Evolutionary conservation across 176 grass and related monocot genomes (phyloP), one percentile per base, ranked within the genome.

Genomic region (Carex parvula): DNA sequence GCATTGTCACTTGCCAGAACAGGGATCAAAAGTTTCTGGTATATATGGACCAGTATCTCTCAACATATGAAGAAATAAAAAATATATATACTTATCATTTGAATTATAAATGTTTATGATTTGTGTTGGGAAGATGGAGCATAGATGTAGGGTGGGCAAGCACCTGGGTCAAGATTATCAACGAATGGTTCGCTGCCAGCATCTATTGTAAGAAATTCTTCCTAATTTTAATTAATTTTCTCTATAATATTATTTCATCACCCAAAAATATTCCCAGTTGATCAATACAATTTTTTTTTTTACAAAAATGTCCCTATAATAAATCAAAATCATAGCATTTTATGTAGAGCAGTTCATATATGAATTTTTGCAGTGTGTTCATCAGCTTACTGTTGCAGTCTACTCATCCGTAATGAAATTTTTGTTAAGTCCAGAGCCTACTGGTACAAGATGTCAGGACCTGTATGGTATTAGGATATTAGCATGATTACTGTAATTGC

Each of bases 91-190:
- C 2, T 64, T 46, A 20, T 46, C 8, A 60, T 63, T 21, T 29
- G 29, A 30, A 50, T 48, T 26, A 82, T 22, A 66, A 42, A 46
- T 79, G 15, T 62, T 1, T 61, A 62, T 82, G 29, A 29, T 68
- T 70, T 60, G 78, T 58, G 35, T 63, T 83, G 39, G 5, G 48
- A 87, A 98, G 96, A 72, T 93, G 96, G 93, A 98, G 93, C 75
- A 95, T 95, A 85, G 93, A 98, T 88, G 86, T 93, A 79, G 96
- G 93, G 30, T 95, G 93, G 96, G 88, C 83, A 33, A 98, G 96
- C 75, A 93, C 93, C 77, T 98, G 93, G 89, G 85, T 98, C 29
- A 98, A 98, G 65, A 92, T 95, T 83, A 87, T 92, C 52, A 95
- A 90, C 37, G 88, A 95, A 94, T 98, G 85, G 91, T 77, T 98